Percentiles rank a stretch among this genome's conserved stretches.
Evolutionary conservation across 495 filamentous ascomycete genomes (phyloP).

Genomic region (Penicillium maclennaniae): DNA sequence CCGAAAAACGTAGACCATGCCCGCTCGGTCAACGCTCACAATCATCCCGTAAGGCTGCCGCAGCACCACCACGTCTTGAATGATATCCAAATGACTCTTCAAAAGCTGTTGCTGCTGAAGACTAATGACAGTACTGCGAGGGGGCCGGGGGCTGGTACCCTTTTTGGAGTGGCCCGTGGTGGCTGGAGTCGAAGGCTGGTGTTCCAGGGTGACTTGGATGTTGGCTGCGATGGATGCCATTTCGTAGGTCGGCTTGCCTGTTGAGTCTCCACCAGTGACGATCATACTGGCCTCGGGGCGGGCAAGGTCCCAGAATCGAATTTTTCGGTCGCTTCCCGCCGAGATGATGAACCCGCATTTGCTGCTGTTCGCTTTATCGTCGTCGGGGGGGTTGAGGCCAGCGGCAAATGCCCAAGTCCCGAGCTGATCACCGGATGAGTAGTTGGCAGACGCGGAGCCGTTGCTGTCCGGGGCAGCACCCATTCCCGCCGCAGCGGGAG

Average conservation of each 20-base stretch:
- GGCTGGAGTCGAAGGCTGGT: conserved; percentile 45
- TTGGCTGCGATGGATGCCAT: conserved; percentile 59
- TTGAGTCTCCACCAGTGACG: conserved; percentile 68
- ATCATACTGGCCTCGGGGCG: conserved; percentile 69
- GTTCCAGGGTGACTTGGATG: conserved; percentile 70
- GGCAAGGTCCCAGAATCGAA: conserved; percentile 87
- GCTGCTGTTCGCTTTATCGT: conserved; percentile 38
- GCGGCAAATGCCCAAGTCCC: conserved; percentile 50
- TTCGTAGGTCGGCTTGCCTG: conserved; percentile 63
- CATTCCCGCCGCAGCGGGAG: conserved; percentile 37
- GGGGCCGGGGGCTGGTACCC: conserved; percentile 47
- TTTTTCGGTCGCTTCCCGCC: conserved; percentile 82
- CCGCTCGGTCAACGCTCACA: conserved; percentile 84
- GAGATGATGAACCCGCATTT: conserved; percentile 70
- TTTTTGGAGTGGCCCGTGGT: conserved; percentile 26
- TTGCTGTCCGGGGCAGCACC: conserved; percentile 46
- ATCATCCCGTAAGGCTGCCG: conserved; percentile 91
- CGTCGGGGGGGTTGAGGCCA: conserved; percentile 47
- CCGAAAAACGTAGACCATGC: conserved; percentile 86
- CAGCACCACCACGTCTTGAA: conserved; percentile 83
- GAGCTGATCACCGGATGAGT: conserved; percentile 50
- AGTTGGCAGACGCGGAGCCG: conserved; percentile 30
- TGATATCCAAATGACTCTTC: conserved; percentile 81
- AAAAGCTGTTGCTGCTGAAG: conserved; percentile 81
- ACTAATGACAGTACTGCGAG: conserved; percentile 81